Percentiles rank a stretch among this genome's conserved stretches.
phyloP scores from a whole-genome alignment of 2,329 filamentous ascomycete species.

The Pseudogymnoascus sp. region DNA sequence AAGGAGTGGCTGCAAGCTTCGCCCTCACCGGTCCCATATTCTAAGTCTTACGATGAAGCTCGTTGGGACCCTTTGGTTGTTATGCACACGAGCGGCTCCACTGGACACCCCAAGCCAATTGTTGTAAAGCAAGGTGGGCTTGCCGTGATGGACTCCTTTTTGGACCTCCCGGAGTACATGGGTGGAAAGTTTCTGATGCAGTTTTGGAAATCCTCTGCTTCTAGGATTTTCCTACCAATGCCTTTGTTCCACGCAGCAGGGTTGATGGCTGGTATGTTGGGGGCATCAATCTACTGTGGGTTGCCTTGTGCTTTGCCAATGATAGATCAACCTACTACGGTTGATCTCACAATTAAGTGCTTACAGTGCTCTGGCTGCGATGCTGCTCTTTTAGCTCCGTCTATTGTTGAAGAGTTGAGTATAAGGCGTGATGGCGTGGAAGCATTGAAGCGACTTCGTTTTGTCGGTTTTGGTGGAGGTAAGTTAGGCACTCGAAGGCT shows the following conservation, averaged over 20 bases:
- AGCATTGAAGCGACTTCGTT: not conserved
- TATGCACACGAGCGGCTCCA: conserved; percentile 37
- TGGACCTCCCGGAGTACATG: conserved; percentile 27
- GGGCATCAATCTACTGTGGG: not conserved
- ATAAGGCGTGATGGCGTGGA: not conserved
- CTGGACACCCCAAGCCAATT: conserved; percentile 36
- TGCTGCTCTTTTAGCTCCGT: not conserved
- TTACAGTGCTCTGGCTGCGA: not conserved
- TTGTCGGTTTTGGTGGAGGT: not conserved
- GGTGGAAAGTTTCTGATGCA: conserved; percentile 25
- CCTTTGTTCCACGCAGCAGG: conserved; percentile 15
- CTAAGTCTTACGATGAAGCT: conserved; percentile 29
- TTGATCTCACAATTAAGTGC: not conserved
- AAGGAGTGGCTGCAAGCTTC: not conserved
- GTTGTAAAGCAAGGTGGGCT: conserved; percentile 28
- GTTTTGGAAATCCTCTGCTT: conserved; percentile 27
- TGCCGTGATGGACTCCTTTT: conserved; percentile 29
- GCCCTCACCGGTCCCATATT: conserved; percentile 23
- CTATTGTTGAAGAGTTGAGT: not conserved
- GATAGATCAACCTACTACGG: not conserved
- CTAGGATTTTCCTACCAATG: conserved; percentile 17
- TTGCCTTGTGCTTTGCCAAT: not conserved
- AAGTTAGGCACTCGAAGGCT: not conserved
- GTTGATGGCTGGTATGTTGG: not conserved
- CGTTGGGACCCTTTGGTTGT: conserved; percentile 31